Conservation (phyloP, 352 stramenopile species). For the Pythium folliculosum region DNA sequence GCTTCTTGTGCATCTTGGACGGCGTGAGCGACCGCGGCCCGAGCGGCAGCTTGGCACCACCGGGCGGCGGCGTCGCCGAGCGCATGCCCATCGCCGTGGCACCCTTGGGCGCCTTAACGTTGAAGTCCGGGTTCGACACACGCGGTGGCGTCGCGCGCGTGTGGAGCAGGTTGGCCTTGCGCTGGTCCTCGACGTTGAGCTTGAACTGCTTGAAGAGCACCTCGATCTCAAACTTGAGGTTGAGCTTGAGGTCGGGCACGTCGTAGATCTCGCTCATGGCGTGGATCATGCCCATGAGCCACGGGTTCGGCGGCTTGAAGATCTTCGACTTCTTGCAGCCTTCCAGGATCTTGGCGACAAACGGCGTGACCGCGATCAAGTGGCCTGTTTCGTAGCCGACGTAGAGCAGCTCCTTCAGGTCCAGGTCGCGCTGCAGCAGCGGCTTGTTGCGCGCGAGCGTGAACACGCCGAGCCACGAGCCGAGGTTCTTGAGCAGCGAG, state of each 20-base stretch:
- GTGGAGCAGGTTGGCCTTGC: slow-evolving; percentile 92
- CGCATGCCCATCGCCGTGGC: slow-evolving; percentile 33
- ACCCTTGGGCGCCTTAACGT: slow-evolving; percentile 88
- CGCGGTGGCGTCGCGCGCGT: slow-evolving; percentile 91
- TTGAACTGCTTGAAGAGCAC: slow-evolving; percentile 99
- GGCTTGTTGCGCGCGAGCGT: slow-evolving; percentile 98
- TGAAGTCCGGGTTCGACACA: slow-evolving; percentile 98
- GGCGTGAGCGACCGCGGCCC: slow-evolving; percentile 48
- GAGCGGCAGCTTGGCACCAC: slow-evolving; percentile 41
- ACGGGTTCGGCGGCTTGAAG: slow-evolving; percentile 98
- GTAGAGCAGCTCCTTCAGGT: slow-evolving; percentile 98
- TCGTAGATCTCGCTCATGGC: slow-evolving; percentile 98
- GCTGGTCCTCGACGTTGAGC: slow-evolving; percentile 96
- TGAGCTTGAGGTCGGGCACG: slow-evolving; percentile 99
- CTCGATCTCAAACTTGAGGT: slow-evolving; percentile 99
- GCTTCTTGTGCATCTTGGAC: slow-evolving; percentile 51
- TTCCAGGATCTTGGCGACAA: slow-evolving; percentile 99
- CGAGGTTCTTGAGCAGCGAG: slow-evolving; percentile 98
- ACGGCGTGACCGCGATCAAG: slow-evolving; percentile 97
- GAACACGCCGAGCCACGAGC: slow-evolving; percentile 98
- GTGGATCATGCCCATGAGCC: slow-evolving; percentile 99
- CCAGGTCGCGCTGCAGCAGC: slow-evolving; percentile 96
- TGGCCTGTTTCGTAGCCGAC: slow-evolving; percentile 95
- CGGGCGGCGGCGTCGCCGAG: slow-evolving; percentile 60
- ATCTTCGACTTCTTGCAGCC: slow-evolving; percentile 97